Conservation (phyloP, 2,329 filamentous ascomycete genomes). For the Colletotrichum phormii region DNA sequence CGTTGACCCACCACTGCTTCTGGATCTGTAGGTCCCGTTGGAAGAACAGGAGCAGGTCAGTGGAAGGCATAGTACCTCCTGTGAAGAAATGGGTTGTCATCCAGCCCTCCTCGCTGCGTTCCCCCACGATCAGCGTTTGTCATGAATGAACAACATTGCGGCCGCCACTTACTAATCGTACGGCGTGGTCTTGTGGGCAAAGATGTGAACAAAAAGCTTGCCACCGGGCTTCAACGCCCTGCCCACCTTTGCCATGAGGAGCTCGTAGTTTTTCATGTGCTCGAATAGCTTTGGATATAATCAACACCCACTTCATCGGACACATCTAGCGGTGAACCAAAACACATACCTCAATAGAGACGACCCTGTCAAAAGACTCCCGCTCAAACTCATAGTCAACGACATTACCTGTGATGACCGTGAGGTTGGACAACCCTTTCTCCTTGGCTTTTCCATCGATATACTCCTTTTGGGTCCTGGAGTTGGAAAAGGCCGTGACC, state of each 20-base stretch:
- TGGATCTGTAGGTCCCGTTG: constrained; percentile 70
- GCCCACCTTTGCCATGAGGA: constrained; percentile 72
- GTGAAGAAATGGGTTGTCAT: constrained; percentile 82
- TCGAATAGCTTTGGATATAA: constrained; percentile 70
- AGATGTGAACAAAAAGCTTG: constrained; percentile 78
- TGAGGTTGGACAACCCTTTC: constrained; percentile 70
- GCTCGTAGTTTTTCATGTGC: constrained; percentile 82
- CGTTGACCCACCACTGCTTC: constrained; percentile 78
- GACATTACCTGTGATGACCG: constrained; percentile 74
- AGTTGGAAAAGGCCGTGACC: constrained; percentile 78
- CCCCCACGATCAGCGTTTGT: background rate
- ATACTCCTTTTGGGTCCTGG: constrained; percentile 74
- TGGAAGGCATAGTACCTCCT: constrained; percentile 77
- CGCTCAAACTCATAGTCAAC: constrained; percentile 73
- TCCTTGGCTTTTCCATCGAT: constrained; percentile 69
- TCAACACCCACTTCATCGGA: background rate
- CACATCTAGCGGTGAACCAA: background rate
- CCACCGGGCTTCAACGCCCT: constrained; percentile 70
- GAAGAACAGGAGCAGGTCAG: constrained; percentile 75
- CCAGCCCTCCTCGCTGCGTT: constrained; percentile 70
- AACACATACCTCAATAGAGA: constrained; percentile 67
- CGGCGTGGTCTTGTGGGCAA: constrained; percentile 71
- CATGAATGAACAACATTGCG: background rate
- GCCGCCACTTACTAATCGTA: constrained; percentile 66
- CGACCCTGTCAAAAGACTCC: constrained; percentile 70